Evolutionary conservation across 73 alveolate species (phyloP).

Genomic region (Chromera velia): DNA sequence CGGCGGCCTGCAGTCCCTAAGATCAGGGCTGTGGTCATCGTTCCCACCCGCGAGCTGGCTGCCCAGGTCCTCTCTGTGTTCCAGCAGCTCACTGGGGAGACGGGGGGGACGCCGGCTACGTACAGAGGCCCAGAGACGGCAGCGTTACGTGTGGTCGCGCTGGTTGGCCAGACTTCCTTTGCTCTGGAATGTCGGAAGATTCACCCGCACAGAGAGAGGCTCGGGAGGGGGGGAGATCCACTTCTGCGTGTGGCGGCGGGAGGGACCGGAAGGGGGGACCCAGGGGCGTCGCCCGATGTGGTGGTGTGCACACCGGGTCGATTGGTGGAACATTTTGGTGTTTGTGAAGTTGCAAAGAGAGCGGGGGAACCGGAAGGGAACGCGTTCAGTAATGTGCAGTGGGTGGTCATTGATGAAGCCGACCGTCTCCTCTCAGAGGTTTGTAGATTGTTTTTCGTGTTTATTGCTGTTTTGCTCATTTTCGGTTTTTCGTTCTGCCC

Average conservation of each 20-base stretch:
- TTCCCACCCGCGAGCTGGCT: slow-evolving; percentile 64
- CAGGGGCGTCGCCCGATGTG: slow-evolving; percentile 43
- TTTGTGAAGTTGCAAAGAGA: too few relatives aligned
- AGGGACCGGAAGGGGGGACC: slow-evolving; percentile 33
- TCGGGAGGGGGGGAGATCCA: too few relatives aligned
- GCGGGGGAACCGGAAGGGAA: too few relatives aligned
- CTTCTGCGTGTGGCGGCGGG: too few relatives aligned
- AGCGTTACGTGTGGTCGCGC: background rate
- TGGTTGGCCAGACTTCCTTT: slow-evolving; percentile 54
- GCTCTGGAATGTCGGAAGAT: slow-evolving; percentile 51
- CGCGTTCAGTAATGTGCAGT: slow-evolving; percentile 26
- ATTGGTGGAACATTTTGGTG: slow-evolving; percentile 55
- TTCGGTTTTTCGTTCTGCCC: too few relatives aligned
- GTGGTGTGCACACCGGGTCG: slow-evolving; percentile 64
- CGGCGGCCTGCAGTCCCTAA: background rate
- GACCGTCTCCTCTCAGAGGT: slow-evolving; percentile 41
- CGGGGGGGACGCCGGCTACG: slow-evolving; percentile 46
- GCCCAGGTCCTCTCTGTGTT: slow-evolving; percentile 53
- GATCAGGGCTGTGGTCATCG: slow-evolving; percentile 48
- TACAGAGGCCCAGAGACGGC: background rate
- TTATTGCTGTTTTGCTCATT: too few relatives aligned
- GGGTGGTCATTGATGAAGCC: slow-evolving; percentile 60
- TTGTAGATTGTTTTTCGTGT: too few relatives aligned
- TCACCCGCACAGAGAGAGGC: too few relatives aligned
- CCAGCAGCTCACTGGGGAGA: slow-evolving; percentile 44